Base-by-base conservation (phyloP, 2,329 filamentous ascomycete genomes). In the Leptographium wingfieldii region DNA sequence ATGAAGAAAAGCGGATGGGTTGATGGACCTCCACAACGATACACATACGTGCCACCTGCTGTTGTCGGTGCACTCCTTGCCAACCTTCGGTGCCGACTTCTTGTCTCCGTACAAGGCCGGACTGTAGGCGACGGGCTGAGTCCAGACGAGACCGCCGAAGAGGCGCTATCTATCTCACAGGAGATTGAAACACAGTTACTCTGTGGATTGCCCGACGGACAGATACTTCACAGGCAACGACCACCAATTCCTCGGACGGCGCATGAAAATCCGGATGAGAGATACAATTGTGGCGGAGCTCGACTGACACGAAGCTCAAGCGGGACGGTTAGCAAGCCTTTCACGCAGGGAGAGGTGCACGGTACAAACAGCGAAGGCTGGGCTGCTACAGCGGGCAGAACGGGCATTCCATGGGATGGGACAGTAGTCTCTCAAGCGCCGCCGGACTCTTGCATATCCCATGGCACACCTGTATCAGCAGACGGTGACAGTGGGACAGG, bases 1-100 rank as follows among this genome's bases (percentile, higher is more conserved):
- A 80, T 86, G 73, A 76, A 74, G 53, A 71, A 74, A 51, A 78
- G 80, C 48, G 82, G 80, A 0, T 83, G 82, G 79, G 67, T 84
- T 0, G 71, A 74, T 5, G 70, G 72, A 1, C 59, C 63, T 4
- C 76, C 83, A n/a, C 71, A 74, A 31, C 78, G 76, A 56, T 84
- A 79, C 61, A 69, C 70, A 3, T 83, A 79, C 64, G 69, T 86
- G 0, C 79, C 78, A 1, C 83, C 82, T 1, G 80, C 79, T 2
- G 75, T 83, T 1, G 75, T 82, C 0, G 80, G 80, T 6, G 76
- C 81, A 63, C 69, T 86, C 14, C 74, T 85, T 53, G 80, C 76
- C 58, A 86, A 86, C 61, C 67, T 86, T 40, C 73, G 77, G 19
- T 76, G 76, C 49, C 77, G 79, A 5, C 67, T 84, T 46, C 14